Conservation (phyloP, 2,329 filamentous ascomycete species). For the Penicillium fuscoglaucum region DNA sequence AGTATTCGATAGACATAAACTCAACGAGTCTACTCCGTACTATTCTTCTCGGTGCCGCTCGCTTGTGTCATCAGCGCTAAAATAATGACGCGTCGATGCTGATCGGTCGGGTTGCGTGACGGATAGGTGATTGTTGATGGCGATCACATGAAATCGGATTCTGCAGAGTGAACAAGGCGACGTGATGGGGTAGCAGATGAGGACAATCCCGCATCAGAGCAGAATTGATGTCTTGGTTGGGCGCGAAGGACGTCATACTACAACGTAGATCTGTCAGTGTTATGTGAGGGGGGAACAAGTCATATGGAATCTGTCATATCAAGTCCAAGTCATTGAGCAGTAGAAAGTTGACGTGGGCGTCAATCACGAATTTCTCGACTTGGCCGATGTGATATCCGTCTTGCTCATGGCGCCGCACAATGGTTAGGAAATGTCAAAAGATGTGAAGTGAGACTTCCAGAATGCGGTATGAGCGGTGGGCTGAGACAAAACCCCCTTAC, state of each 20-base stretch:
- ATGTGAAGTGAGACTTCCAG: neutral
- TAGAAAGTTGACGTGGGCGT: neutral
- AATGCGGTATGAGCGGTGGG: neutral
- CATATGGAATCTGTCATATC: neutral
- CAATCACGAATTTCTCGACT: neutral
- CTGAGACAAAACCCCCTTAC: neutral
- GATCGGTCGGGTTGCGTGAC: constrained; percentile 5
- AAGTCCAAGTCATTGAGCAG: neutral
- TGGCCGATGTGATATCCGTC: neutral
- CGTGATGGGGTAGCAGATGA: neutral
- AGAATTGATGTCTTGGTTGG: neutral
- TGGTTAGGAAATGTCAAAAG: neutral
- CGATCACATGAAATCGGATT: neutral
- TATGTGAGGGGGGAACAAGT: neutral
- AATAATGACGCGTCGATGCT: constrained; percentile 12
- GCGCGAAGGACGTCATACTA: neutral
- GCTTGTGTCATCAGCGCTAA: constrained; percentile 8
- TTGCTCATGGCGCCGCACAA: neutral
- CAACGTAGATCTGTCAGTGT: neutral
- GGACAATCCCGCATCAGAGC: neutral
- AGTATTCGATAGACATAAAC: neutral
- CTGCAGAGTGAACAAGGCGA: neutral
- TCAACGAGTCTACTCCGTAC: neutral
- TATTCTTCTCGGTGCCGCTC: neutral
- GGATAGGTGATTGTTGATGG: neutral